Evolutionary conservation across 1,284 basidiomycete species (phyloP).

Genomic region (Laetiporus sulphureus): DNA sequence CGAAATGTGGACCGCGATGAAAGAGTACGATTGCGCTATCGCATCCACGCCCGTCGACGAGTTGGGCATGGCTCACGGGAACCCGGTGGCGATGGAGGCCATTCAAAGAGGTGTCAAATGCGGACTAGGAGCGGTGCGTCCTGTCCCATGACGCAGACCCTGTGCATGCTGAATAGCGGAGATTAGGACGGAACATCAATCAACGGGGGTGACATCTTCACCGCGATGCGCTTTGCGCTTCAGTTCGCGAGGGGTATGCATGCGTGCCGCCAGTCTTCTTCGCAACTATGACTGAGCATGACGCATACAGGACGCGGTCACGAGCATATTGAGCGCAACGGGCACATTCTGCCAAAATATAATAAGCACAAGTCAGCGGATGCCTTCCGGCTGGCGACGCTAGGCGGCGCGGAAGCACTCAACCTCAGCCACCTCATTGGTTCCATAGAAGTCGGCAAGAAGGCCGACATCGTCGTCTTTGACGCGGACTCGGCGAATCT

Average conservation of each 20-base stretch:
- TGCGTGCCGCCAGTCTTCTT: background rate
- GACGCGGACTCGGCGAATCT: slow-evolving; percentile 26
- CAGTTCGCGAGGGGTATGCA: slow-evolving; percentile 24
- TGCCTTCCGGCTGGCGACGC: slow-evolving; percentile 27
- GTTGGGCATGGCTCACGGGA: slow-evolving; percentile 30
- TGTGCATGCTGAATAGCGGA: background rate
- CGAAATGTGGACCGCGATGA: slow-evolving; percentile 26
- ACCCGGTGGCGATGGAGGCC: slow-evolving; percentile 25
- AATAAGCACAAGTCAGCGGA: slow-evolving; percentile 23
- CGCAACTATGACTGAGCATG: background rate
- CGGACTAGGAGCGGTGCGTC: slow-evolving; percentile 13
- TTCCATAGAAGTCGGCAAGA: slow-evolving; percentile 28
- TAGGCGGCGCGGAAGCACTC: slow-evolving; percentile 28
- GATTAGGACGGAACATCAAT: slow-evolving; percentile 23
- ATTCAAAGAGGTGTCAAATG: slow-evolving; percentile 27
- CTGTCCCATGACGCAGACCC: too few species aligned
- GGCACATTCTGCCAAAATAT: slow-evolving; percentile 15
- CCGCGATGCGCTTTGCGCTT: slow-evolving; percentile 27
- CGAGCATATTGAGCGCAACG: slow-evolving; percentile 16
- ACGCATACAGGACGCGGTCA: slow-evolving; percentile 17
- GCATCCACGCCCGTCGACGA: slow-evolving; percentile 28
- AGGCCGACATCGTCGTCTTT: slow-evolving; percentile 27
- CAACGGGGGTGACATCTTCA: slow-evolving; percentile 29
- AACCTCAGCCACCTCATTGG: slow-evolving; percentile 24
- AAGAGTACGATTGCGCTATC: slow-evolving; percentile 23